Base-by-base conservation (phyloP, 208 protist genomes). In the Leptomonas pyrrhocoris region DNA sequence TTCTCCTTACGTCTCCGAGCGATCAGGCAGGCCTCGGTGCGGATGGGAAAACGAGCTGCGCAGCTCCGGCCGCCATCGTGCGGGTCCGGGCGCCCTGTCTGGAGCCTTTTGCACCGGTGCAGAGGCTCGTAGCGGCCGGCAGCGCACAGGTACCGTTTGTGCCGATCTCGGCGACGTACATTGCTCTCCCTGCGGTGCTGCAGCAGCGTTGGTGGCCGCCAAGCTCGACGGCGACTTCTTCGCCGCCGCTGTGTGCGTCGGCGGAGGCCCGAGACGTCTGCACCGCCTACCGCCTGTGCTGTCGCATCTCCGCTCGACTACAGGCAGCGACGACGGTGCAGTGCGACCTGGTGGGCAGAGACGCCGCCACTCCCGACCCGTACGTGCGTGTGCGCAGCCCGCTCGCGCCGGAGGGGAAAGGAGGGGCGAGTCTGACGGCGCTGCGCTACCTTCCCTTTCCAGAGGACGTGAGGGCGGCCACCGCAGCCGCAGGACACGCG, bases 71-170 rank as follows among this genome's bases (percentile, higher is more conserved):
- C 23, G 72, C 64, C 31, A 28, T 77, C 9, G 60, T 77, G 25
- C 65, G 72, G 3, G 45, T 77, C 27, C 64, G 72, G 18, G 63
- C 72, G 5, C 58, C 63, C 8, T 70, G 72, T n/a, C 56, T 90
- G 40, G 85, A 85, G 68, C 71, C 73, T 31, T 72, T 89, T 23
- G 75, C 73, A 1, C 79, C 82, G 0, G 77, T 81, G 2, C 63
- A 85, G 27, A 48, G 43, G 28, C 55, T 79, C 23, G 43, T 90
- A 30, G 48, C 77, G 27, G 65, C 81, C 4, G 76, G 70, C 34
- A 54, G 45, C 1, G 78, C 77, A 27, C 59, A 77, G 59, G 40
- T 87, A 38, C 79, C 84, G 6, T 77, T 77, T 48, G 63, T 67
- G 48, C 57, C 72, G 2, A 28, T 43, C n/a, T 43, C 66, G 0